These are phyloP conservation scores for Sporobolomyces roseus DNA, from an alignment of 768 basidiomycete species.

Conservation along the genomic window DNA sequence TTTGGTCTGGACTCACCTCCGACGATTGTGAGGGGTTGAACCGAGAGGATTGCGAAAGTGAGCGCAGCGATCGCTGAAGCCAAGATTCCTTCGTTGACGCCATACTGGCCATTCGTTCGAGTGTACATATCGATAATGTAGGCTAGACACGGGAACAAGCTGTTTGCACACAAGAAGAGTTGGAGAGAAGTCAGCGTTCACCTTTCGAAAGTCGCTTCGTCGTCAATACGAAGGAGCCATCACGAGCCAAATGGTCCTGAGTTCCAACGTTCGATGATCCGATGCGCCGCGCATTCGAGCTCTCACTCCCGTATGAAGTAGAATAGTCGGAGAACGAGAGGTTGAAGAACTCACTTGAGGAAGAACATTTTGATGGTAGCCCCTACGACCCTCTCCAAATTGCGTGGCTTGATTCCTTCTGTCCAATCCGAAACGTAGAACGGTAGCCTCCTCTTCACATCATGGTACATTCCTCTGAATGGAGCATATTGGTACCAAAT, in stretches of 20 bases:
- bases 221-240: no score
- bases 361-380: constrained; percentile 82
- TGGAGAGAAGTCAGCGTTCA: no score
- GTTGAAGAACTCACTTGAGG: constrained; percentile 61
- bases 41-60: constrained; percentile 78
- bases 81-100: constrained; percentile 77
- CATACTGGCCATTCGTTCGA: constrained; percentile 74
- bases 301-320: no score
- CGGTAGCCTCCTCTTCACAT: constrained; percentile 67
- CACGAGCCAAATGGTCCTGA: no score
- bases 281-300: no score
- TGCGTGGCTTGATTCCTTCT: constrained; percentile 68
- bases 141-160: constrained; percentile 64
- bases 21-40: constrained; percentile 84
- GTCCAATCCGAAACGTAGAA: constrained; percentile 85
- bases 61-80: constrained; percentile 86
- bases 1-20: constrained; percentile 64
- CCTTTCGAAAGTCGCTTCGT: no score
- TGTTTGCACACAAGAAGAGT: no score
- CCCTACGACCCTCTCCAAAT: constrained; percentile 73
- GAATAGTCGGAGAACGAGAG: no score
- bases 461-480: constrained; percentile 61
- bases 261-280: no score
- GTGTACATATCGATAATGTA: constrained; percentile 89
- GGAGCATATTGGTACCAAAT: constrained; percentile 36